phyloP scores from a whole-genome alignment of 805 yeast species.

The Kodamaea hsintzibuensis region DNA sequence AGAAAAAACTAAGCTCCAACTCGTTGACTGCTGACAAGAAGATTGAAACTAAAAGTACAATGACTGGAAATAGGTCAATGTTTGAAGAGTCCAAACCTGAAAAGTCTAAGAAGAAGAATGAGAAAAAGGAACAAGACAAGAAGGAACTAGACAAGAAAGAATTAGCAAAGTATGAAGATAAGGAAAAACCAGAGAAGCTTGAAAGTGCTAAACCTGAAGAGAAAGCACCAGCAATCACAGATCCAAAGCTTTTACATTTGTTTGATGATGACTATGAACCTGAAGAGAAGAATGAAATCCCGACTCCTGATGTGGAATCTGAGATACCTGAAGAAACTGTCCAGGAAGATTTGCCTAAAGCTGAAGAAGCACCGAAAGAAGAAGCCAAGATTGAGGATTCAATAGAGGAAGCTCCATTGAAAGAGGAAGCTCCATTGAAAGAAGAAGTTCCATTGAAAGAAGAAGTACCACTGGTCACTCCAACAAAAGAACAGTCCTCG shows the following conservation, averaged over 20 bases:
- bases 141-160: background rate
- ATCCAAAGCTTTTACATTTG: slow-evolving; percentile 16
- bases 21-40: background rate
- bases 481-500: background rate
- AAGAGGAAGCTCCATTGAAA: background rate
- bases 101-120: background rate
- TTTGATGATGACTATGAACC: slow-evolving; percentile 16
- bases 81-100: slow-evolving; percentile 1
- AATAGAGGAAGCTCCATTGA: background rate
- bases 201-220: slow-evolving; percentile 1
- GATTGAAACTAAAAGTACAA: background rate
- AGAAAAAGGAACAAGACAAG: background rate
- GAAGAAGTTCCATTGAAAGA: background rate
- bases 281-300: background rate
- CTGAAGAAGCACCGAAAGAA: background rate
- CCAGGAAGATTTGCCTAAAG: background rate
- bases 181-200: background rate
- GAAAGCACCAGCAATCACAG: slow-evolving; percentile 7
- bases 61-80: background rate
- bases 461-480: background rate
- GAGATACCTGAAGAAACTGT: background rate
- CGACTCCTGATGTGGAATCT: background rate
- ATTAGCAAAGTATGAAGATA: background rate
- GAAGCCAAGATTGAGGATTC: background rate
- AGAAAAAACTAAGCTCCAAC: background rate